These are phyloP conservation scores for Trypanosoma cruzi DNA, from an alignment of 208 protist species.

Conservation along the genomic window DNA sequence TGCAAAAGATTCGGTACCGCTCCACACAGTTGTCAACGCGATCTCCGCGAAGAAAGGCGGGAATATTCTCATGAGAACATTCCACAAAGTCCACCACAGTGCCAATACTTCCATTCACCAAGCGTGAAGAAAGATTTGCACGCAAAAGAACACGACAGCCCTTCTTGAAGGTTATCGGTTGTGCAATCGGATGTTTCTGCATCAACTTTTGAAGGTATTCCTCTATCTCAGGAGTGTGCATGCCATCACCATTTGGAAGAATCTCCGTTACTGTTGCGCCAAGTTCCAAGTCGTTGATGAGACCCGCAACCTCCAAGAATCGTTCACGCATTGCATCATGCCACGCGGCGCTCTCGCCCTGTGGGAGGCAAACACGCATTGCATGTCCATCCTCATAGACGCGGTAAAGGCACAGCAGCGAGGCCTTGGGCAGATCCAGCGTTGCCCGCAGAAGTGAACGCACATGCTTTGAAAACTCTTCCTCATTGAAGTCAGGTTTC, in stretches of 20 bases:
- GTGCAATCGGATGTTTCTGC: constrained; percentile 82
- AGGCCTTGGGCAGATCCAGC: constrained; percentile 72
- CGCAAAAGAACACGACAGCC: constrained; percentile 86
- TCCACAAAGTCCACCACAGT: constrained; percentile 86
- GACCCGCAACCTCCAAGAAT: constrained; percentile 72
- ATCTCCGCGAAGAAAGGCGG: constrained; percentile 61
- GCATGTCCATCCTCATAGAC: constrained; percentile 88
- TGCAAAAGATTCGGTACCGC: constrained; percentile 80
- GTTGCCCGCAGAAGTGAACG: constrained; percentile 79
- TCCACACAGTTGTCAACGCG: constrained; percentile 69
- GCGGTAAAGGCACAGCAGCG: constrained; percentile 76
- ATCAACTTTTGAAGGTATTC: constrained; percentile 81
- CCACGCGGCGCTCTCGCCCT: constrained; percentile 77
- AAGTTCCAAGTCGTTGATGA: constrained; percentile 78
- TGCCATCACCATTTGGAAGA: constrained; percentile 74
- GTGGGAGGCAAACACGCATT: constrained; percentile 86
- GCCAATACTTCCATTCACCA: constrained; percentile 91
- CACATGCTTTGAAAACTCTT: constrained; percentile 71
- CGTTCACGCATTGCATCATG: constrained; percentile 81
- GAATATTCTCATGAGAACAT: constrained; percentile 70
- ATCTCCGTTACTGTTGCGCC: constrained; percentile 82
- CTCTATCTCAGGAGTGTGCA: constrained; percentile 80
- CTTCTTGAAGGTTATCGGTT: constrained; percentile 84
- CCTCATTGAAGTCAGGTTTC: constrained; percentile 64
- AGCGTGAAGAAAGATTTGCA: constrained; percentile 68